Conservation (phyloP, 345 rosid species). For the Anastatica hierochuntica region DNA sequence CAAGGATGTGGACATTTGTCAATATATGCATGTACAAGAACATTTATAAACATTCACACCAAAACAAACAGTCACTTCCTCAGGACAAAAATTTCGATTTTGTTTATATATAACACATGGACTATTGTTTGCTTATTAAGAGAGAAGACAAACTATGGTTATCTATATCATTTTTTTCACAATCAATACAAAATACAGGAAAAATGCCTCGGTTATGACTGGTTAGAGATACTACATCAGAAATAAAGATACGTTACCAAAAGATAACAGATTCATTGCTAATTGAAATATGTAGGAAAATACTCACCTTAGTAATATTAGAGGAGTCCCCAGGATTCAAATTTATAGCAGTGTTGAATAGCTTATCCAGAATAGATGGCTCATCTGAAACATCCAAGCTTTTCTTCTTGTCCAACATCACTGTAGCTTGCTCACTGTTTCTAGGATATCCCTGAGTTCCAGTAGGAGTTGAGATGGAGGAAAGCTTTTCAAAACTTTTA, state of each 20-base stretch:
- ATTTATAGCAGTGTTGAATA: conserved; percentile 51
- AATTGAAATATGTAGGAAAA: neutral
- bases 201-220: neutral
- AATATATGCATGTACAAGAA: conserved; percentile 1
- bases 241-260: neutral
- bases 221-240: neutral
- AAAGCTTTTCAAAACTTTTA: conserved; percentile 25
- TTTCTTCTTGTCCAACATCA: conserved; percentile 27
- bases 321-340: conserved; percentile 34
- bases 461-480: conserved; percentile 33
- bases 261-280: neutral
- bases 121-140: neutral
- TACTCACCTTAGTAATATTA: conserved; percentile 37
- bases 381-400: conserved; percentile 33
- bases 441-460: conserved; percentile 28
- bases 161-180: neutral
- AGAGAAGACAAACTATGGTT: neutral
- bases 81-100: too few species aligned
- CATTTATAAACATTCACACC: neutral
- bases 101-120: too few species aligned
- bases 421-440: conserved; percentile 35
- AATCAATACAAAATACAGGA: neutral
- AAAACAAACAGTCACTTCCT: neutral
- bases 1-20: conserved; percentile 15
- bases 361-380: conserved; percentile 69